Evolutionary conservation across 2,329 filamentous ascomycete genomes (phyloP), one percentile per base, ranked within the genome.

Genomic region (Diaporthe ampelina): DNA sequence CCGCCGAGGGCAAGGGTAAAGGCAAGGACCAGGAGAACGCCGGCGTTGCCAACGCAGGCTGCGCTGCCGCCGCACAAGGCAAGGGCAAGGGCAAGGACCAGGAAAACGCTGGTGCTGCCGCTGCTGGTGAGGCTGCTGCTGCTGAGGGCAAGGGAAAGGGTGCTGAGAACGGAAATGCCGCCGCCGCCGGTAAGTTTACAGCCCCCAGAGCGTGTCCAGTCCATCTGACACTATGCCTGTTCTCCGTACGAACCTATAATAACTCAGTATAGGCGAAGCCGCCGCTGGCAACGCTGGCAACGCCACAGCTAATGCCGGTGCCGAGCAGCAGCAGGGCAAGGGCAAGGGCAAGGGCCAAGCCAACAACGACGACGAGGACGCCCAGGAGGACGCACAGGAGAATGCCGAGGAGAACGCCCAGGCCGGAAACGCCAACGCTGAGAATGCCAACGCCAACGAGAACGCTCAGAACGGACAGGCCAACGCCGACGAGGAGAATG

Each of bases 291-390:
- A 43, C 40, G 40, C 40, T 15, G 56, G 40, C 10, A 48, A 65
- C 40, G 59, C 59, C 32, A 50, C 59, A 32, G 59, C 59, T 35
- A 10, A 65, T 17, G 59, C 59, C 9, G 58, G 58, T 13, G 59
- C 59, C 17, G 40, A 65, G 59, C 59, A 65, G 43, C 24, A 32
- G 9, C 40, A 65, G 11, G 59, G 59, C 24, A 48, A 65, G 9
- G 59, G 24, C 24, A 63, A 61, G 58, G 58, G 58, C 58, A 61
- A 61, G 21, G 58, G 58, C 37, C 40, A 43, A 43, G 15, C 11
- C 15, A n/a, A 59, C 57, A n/a, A 63, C 15, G 57, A 37, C 15
- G 56, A 58, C 1, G 32, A 24, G 3, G 15, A 59, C 5, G 58
- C 58, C 3, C 29, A 29, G 29, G 24, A 61, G n/a, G 58, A 37